Evolutionary conservation across 108 stramenopile genomes (phyloP), one percentile per base, ranked within the genome.

Genomic region (Aurantiochytrium sp.): DNA sequence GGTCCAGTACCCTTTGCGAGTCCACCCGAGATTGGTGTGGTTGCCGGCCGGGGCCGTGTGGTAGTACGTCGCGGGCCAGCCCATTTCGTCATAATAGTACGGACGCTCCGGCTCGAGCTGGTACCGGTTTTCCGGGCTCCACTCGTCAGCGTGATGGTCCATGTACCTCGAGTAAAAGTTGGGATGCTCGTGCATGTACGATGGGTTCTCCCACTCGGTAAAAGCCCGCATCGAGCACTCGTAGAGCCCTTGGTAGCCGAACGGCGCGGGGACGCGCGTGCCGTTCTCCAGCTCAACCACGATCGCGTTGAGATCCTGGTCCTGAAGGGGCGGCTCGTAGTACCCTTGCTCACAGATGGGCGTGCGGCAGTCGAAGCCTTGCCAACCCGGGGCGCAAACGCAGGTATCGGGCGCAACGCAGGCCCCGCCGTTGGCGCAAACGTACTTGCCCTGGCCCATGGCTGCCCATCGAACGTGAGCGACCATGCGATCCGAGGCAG

Each of bases 301-400:
- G 30, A 27, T n/a, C 2, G 22, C 31, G 39, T 45, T 34, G 31
- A 31, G 37, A 37, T 86, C 69, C 32, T 48, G 52, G 55, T 87
- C 65, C 22, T 8, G 31, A 4, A 12, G 30, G 10, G 30, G 4
- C 4, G 86, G 69, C 50, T 93, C 93, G 86, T 93, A 95, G 90
- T 95, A 96, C 39, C 96, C 96, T 52, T 95, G 92, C 3, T 88
- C 91, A 87, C 96, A 96, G 50, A 95, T 88, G 6, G 96, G 96
- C 3, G 94, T 94, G 42, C 96, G 92, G 91, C 96, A 96, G 87
- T 96, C 96, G 87, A 96, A 96, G 21, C 96, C 96, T 4, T 89
- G 85, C 95, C 95, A 96, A 15, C 96, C 96, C 17, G 90, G 86
- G 3, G 92, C 87, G 87, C 96, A 96, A 17, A 87, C 86, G 87